These are phyloP conservation scores for Saccharomyces paradoxus DNA, from an alignment of 805 yeast genomes.

Conservation along the genomic window DNA sequence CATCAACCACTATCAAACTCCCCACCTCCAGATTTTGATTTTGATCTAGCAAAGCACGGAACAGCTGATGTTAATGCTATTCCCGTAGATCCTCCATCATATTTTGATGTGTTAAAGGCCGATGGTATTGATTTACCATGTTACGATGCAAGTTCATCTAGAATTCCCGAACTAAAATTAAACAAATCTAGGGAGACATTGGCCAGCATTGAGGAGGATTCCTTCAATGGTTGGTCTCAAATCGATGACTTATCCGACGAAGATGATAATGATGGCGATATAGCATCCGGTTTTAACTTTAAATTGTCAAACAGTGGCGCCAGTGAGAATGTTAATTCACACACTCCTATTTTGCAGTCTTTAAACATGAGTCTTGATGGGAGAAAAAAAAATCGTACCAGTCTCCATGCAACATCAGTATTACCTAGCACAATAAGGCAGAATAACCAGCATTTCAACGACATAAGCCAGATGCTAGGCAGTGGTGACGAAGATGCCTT, in stretches of 20 bases:
- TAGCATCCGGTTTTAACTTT: constrained; percentile 11
- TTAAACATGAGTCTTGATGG: not conserved
- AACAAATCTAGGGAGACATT: constrained; percentile 13
- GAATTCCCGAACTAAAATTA: constrained; percentile 5
- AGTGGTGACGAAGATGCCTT: constrained; percentile 4
- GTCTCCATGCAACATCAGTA: not conserved
- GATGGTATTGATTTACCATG: constrained; percentile 7
- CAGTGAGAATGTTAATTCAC: not conserved
- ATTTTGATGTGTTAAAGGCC: constrained; percentile 5
- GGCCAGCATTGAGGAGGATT: not conserved
- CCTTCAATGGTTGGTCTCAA: not conserved
- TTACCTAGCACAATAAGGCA: constrained; percentile 26
- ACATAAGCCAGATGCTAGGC: constrained; percentile 18
- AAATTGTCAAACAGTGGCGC: not conserved
- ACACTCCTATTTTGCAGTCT: constrained; percentile 1
- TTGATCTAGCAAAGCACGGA: not conserved
- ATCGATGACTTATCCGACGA: not conserved
- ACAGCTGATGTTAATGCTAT: not conserved
- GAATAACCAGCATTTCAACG: constrained; percentile 19
- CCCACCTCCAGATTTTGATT: constrained; percentile 9
- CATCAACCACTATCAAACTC: constrained; percentile 39
- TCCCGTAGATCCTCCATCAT: constrained; percentile 10
- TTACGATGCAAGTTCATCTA: not conserved
- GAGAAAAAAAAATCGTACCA: not conserved
- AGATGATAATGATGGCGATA: constrained; percentile 8